These are phyloP conservation scores for Phytophthora tubulina DNA, from an alignment of 352 stramenopile genomes.

Conservation along the genomic window DNA sequence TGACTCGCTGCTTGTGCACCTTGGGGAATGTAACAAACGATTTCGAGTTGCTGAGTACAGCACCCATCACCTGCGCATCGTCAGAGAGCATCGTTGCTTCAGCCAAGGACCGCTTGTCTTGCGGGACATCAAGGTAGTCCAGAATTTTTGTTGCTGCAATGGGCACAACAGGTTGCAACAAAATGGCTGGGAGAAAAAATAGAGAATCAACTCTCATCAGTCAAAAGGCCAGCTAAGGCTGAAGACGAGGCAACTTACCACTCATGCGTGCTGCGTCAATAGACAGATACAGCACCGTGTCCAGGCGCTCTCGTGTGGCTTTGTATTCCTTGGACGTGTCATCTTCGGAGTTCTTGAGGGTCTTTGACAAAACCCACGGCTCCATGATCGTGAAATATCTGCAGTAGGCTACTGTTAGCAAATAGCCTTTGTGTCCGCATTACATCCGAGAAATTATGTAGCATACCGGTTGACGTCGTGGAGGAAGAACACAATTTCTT, in stretches of 20 bases:
- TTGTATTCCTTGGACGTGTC: constrained; percentile 44
- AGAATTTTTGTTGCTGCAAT: constrained; percentile 69
- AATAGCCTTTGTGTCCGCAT: neutral
- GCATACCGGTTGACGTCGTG: constrained; percentile 81
- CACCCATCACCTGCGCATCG: constrained; percentile 45
- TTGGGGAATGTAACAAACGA: constrained; percentile 81
- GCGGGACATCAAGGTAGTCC: constrained; percentile 70
- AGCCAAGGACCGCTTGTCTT: constrained; percentile 55
- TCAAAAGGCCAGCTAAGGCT: neutral
- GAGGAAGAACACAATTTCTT: constrained; percentile 84
- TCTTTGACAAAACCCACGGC: constrained; percentile 82
- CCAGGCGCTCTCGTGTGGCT: constrained; percentile 53
- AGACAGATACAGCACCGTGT: constrained; percentile 76
- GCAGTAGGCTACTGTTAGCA: constrained; percentile 1
- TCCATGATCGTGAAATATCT: constrained; percentile 85
- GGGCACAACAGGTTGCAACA: constrained; percentile 77
- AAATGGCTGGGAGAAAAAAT: constrained; percentile 55
- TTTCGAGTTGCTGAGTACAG: constrained; percentile 58
- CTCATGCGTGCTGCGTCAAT: constrained; percentile 79
- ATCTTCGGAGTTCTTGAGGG: constrained; percentile 48
- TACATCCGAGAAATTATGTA: neutral
- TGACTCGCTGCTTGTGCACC: constrained; percentile 41
- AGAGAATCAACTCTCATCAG: neutral
- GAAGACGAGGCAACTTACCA: constrained; percentile 42
- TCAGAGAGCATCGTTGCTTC: constrained; percentile 60